phyloP scores from a whole-genome alignment of 2,329 filamentous ascomycete species.

The Kalaharituber pfeilii region DNA sequence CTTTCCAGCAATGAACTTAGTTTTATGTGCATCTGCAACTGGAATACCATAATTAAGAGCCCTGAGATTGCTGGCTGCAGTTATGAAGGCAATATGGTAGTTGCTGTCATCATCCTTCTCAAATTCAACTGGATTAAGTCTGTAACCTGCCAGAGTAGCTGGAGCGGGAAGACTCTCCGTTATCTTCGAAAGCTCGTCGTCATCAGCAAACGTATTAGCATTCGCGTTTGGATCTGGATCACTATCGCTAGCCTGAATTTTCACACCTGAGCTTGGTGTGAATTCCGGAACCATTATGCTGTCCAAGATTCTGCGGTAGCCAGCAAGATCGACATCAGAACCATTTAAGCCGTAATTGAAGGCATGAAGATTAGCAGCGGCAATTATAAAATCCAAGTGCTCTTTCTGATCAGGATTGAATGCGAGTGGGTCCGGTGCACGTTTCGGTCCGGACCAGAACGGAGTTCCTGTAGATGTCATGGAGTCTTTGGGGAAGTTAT shows the following conservation, averaged over 20 bases:
- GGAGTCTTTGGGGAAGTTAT: constrained; percentile 93
- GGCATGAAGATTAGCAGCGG: constrained; percentile 80
- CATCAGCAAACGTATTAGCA: constrained; percentile 45
- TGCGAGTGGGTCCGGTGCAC: constrained; percentile 76
- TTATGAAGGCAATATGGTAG: constrained; percentile 98
- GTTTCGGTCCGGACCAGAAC: constrained; percentile 98
- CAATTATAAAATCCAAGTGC: constrained; percentile 73
- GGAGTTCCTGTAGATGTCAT: constrained; percentile 70
- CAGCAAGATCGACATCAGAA: constrained; percentile 49
- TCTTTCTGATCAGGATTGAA: constrained; percentile 73
- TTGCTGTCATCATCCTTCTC: constrained; percentile 98
- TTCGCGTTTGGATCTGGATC: constrained; percentile 78
- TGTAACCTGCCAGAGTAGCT: constrained; percentile 69
- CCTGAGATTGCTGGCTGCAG: constrained; percentile 85
- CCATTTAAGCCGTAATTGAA: constrained; percentile 96
- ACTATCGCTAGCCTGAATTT: constrained; percentile 91
- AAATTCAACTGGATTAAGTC: constrained; percentile 81
- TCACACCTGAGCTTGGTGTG: constrained; percentile 71
- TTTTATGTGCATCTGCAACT: constrained; percentile 63
- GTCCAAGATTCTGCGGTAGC: constrained; percentile 66
- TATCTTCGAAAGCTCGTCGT: constrained; percentile 57
- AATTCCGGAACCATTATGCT: constrained; percentile 95
- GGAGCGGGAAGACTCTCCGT: constrained; percentile 49
- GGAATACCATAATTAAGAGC: constrained; percentile 97
- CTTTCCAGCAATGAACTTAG: constrained; percentile 98